Evolutionary conservation across 108 stramenopile species (phyloP), one percentile per base, ranked within the genome.

Genomic region (Stephanodiscus minutulus): DNA sequence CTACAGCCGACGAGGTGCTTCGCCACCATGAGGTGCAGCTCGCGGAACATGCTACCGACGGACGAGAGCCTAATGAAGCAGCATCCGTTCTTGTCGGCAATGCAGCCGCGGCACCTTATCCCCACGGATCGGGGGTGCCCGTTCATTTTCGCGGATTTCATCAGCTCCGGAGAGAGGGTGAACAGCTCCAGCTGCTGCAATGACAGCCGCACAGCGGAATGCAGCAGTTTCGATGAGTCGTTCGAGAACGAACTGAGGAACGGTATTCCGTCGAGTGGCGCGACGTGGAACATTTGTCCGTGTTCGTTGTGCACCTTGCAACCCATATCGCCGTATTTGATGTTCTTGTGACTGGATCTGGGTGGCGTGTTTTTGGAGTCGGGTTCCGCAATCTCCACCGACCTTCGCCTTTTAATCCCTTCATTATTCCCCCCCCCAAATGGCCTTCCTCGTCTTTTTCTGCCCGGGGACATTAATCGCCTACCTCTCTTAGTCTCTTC

Each of bases 301-400:
- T 55, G 21, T 41, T 72, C 71, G 55, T 72, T 52, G 37, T 72
- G 71, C 4, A 56, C 5, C 35, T 63, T 61, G 35, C 59, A 61
- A 41, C 61, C 71, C 71, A 72, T 72, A 27, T 72, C 47, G 52
- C 71, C 71, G 44, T 52, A 49, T 53, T 72, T 61, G 50, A 72
- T 61, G 4, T 60, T 10, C 9, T 35, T 20, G 17, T 60, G 35
- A n/a, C 21, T 60, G n/a, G 59, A 41, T 55, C 61, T 46, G 0
- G 47, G 22, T 12, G 48, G 60, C 12, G 22, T 10, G 5, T 36
- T 44, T 68, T 59, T 47, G 29, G 36, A 1, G 13, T 49, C 49
- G 10, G 9, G 13, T n/a, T 55, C 61, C 13, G 36, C 52, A 52
- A 12, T 48, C 15, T 62, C 22, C 21, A 4, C 31, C 33, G 35